These are phyloP conservation scores for Pichia paraexigua DNA, from an alignment of 805 yeast species.

Conservation along the genomic window DNA sequence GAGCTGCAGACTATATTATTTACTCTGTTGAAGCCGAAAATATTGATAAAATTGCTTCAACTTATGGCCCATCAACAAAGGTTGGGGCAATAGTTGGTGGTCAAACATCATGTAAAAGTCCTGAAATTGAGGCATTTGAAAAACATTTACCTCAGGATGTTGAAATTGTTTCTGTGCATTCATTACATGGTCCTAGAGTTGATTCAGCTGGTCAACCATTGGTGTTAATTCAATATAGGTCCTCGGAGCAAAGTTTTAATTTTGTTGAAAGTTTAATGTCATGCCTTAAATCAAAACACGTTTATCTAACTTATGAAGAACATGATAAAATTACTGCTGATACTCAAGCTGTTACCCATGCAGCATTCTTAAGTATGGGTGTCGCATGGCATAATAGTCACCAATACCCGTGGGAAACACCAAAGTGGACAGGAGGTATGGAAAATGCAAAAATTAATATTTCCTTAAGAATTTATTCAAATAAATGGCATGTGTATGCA, in stretches of 20 bases:
- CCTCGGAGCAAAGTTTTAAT: constrained; percentile 42
- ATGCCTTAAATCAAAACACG: constrained; percentile 72
- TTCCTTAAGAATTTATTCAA: constrained; percentile 80
- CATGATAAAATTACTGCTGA: constrained; percentile 97
- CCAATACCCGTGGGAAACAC: constrained; percentile 87
- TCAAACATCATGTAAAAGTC: constrained; percentile 90
- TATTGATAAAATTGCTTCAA: constrained; percentile 59
- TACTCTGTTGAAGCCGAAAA: constrained; percentile 92
- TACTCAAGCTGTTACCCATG: constrained; percentile 97
- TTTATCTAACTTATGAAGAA: constrained; percentile 70
- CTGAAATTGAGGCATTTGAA: constrained; percentile 85
- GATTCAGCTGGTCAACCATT: constrained; percentile 87
- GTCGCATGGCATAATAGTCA: constrained; percentile 81
- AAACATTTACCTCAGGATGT: constrained; percentile 65
- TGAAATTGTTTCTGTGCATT: constrained; percentile 80
- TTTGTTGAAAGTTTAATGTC: constrained; percentile 59
- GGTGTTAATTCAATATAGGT: constrained; percentile 74
- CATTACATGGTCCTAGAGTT: constrained; percentile 91
- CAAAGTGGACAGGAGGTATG: constrained; percentile 85
- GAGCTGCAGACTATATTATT: constrained; percentile 73
- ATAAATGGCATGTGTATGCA: constrained; percentile 97
- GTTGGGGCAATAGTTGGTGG: constrained; percentile 94
- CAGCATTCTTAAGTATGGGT: constrained; percentile 96
- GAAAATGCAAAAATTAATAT: constrained; percentile 95
- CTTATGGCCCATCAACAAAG: constrained; percentile 84